These are phyloP conservation scores for Pseudocercospora cruenta DNA, from an alignment of 2,329 filamentous ascomycete species.

Conservation along the genomic window DNA sequence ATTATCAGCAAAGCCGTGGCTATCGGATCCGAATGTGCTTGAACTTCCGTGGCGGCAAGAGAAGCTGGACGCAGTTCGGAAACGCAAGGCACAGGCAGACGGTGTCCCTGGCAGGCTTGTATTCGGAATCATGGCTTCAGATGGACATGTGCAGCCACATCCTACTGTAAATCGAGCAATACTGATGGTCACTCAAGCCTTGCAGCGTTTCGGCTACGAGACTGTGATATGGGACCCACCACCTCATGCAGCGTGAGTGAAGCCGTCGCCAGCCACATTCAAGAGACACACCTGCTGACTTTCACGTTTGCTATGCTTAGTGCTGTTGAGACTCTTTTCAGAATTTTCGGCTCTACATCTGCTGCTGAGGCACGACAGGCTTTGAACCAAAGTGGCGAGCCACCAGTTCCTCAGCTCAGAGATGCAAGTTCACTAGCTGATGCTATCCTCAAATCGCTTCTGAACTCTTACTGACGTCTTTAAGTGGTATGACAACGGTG, in stretches of 20 bases:
- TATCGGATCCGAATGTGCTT: conserved; percentile 12
- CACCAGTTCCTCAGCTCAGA: conserved; percentile 22
- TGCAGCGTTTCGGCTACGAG: conserved; percentile 23
- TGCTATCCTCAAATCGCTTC: no score
- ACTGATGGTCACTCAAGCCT: conserved; percentile 14
- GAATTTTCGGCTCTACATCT: conserved; percentile 28
- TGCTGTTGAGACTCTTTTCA: conserved; percentile 26
- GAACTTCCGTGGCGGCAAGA: conserved; percentile 30
- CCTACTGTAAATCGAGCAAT: conserved; percentile 19
- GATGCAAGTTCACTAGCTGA: background rate
- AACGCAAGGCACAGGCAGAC: conserved; percentile 7
- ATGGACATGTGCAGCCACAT: conserved; percentile 23
- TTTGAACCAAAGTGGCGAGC: conserved; percentile 29
- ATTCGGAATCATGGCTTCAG: conserved; percentile 25
- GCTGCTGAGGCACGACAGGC: conserved; percentile 20
- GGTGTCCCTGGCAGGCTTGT: conserved; percentile 22
- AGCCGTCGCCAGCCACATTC: background rate
- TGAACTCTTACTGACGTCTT: no score
- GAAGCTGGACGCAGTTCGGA: conserved; percentile 14
- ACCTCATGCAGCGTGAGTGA: conserved; percentile 15
- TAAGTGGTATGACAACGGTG: conserved; percentile 21
- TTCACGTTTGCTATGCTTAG: background rate
- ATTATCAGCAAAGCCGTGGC: conserved; percentile 20
- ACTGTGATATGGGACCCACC: conserved; percentile 29
- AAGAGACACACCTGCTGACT: no score